Evolutionary conservation across 2,329 filamentous ascomycete species (phyloP), one percentile per base, ranked within the genome.

Genomic region (Cytospora leucostoma): DNA sequence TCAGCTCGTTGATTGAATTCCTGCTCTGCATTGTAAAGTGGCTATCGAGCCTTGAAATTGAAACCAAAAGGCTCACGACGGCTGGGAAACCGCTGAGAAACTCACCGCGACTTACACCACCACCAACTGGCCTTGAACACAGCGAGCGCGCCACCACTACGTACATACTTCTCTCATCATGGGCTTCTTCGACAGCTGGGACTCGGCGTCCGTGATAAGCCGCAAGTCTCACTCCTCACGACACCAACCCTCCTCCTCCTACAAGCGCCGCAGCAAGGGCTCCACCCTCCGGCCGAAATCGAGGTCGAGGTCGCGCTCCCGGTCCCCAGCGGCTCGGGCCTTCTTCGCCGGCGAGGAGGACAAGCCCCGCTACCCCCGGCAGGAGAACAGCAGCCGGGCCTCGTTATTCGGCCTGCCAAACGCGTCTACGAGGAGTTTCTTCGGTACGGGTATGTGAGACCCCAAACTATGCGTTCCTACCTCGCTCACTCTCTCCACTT

Each of bases 351-450:
- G 68, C 55, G 75, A 73, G 49, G 71, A 67, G 51, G 70, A 77
- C 65, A 68, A 72, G 70, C 63, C 61, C 34, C 64, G 58, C 51
- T 55, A 56, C 60, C 58, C 64, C 37, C 62, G 62, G 10, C 71
- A 78, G 71, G 79, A 77, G 71, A 79, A 77, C 69, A 71, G 75
- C 51, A 78, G 76, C n/a, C 71, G 75, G 33, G 73, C 75, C 37
- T 80, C 78, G 59, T 80, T 84, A 70, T 83, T 82, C 66, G 76
- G 79, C 51, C 70, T 80, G 53, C 78, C 78, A 61, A 79, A 79
- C 65, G 71, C 71, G 63, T 79, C 76, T 66, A 76, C 78, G 51
- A 76, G 77, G 58, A 79, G 76, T 67, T 78, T 84, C 71, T 83
- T 84, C 66, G 77, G 77, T 27, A 71, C 72, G 55, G 76, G 79